Conservation (phyloP, 139 green algal genomes). For the Tetradesmus obliquus region DNA sequence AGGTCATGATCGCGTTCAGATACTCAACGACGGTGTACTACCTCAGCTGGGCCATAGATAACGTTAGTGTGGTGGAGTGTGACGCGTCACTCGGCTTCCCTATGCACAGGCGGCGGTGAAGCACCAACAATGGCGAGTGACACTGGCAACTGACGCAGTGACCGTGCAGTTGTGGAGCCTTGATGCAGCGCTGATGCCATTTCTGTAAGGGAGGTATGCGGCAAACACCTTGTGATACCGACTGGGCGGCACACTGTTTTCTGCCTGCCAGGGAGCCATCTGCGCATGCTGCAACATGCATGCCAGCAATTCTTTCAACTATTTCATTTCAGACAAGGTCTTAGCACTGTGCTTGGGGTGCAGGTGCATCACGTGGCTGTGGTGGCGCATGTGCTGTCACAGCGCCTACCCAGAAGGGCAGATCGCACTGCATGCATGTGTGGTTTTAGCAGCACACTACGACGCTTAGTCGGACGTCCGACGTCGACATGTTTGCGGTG, state of each 20-base stretch:
- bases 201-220: no score
- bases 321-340: not conserved
- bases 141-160: not conserved
- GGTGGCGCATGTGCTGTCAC: no score
- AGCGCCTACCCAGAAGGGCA: no score
- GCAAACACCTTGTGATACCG: no score
- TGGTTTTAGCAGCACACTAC: no score
- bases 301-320: not conserved
- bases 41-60: slow-evolving; percentile 25
- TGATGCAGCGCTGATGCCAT: no score
- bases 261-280: not conserved
- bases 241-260: no score
- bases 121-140: not conserved
- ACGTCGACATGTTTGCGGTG: no score
- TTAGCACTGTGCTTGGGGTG: no score
- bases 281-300: not conserved
- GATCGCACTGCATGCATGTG: no score
- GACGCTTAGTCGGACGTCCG: no score
- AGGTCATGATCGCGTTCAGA: slow-evolving; percentile 9
- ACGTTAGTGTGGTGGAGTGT: slow-evolving; percentile 60
- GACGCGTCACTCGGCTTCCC: not conserved
- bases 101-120: not conserved
- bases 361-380: no score
- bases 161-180: not conserved
- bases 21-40: slow-evolving; percentile 42